Evolutionary conservation across 108 stramenopile genomes (phyloP), one percentile per base, ranked within the genome.

Genomic region (Pseudonitzschia multiseries): DNA sequence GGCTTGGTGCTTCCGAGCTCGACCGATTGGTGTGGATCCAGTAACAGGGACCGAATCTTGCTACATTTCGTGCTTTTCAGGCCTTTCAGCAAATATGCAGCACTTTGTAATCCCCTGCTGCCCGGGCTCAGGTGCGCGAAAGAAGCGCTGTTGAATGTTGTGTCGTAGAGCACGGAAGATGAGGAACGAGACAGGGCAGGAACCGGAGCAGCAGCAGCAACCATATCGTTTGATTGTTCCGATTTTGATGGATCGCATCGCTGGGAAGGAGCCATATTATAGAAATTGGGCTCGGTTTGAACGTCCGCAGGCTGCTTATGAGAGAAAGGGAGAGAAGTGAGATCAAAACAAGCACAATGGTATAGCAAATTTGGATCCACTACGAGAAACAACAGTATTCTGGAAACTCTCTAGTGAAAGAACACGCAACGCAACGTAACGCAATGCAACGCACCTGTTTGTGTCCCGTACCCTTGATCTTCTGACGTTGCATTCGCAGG

Each of bases 381-480:
- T 6, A 6, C 36, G 36, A 36, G 36, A 6, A 36, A 36, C 36
- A 36, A 5, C 2, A 36, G 36, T 6, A 36, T 36, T 36, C 36
- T 5, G 6, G 36, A 36, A 5, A 36, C 6, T 5, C 6, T 6
- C 36, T 36, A 36, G n/a, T n/a, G n/a, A n/a, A n/a, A n/a, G n/a
- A n/a, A n/a, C n/a, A n/a, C n/a, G n/a, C n/a, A n/a, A n/a, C n/a
- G n/a, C n/a, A n/a, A n/a, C n/a, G n/a, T n/a, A n/a, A n/a, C 36
- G 36, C 2, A 36, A 36, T 36, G 6, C 6, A 24, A 59, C 54
- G 29, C 20, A 62, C 61, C 61, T 62, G 61, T 80, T 94, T 94
- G 75, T 94, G 92, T 4, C 93, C 93, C 4, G 93, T 94, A 18
- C 93, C 95, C 74, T 94, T 94, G 52, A 94, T 90, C 72, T 94